Conservation (phyloP, 805 yeast genomes). For the Kuraishia piskuri region DNA sequence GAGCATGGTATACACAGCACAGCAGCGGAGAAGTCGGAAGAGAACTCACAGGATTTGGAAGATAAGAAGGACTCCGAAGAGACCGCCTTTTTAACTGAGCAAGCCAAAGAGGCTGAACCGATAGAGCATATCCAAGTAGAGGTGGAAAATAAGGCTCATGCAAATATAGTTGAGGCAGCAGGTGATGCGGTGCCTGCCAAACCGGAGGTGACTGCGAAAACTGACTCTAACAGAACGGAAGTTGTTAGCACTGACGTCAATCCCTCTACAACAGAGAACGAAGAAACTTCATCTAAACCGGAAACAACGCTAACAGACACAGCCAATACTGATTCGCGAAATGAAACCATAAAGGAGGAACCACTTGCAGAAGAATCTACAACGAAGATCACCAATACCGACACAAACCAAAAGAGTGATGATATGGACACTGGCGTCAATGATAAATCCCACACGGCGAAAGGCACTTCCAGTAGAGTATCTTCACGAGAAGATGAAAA, state of each 20-base stretch:
- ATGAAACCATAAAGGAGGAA: neutral
- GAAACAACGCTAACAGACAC: neutral
- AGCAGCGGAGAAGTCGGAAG: neutral
- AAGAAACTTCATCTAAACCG: neutral
- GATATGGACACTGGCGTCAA: neutral
- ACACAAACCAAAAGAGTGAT: neutral
- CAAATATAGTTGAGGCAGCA: neutral
- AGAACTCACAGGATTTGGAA: neutral
- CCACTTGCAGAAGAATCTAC: neutral
- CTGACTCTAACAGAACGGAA: neutral
- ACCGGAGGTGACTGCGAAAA: neutral
- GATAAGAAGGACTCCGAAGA: neutral
- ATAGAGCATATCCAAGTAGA: too few relatives aligned
- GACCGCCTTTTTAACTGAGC: neutral
- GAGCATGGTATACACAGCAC: neutral
- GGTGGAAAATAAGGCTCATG: neutral
- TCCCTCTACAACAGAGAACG: neutral
- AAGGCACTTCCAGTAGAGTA: neutral
- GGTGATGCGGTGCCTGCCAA: neutral
- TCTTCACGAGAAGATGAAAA: neutral
- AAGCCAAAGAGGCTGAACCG: too few relatives aligned
- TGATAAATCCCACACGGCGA: neutral
- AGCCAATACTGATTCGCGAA: neutral
- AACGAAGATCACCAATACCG: neutral
- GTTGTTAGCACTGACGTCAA: neutral